Conservation (phyloP, 176 grass and related monocot species). For the Hsuehochloa calcarea region DNA sequence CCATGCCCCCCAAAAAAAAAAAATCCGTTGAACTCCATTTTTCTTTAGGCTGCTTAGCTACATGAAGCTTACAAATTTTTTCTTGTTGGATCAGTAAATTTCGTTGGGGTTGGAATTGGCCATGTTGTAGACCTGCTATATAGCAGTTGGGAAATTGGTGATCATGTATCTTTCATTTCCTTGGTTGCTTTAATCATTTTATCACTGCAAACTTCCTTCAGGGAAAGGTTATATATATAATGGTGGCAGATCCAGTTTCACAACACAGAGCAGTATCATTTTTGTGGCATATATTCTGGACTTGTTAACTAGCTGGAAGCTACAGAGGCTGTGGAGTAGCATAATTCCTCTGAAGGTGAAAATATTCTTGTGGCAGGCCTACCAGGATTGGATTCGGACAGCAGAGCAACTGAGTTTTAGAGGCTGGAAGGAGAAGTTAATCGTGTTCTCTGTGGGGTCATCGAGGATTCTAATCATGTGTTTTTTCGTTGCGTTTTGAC, state of each 20-base stretch:
- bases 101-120: not conserved
- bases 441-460: too few species aligned
- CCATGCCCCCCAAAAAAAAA: not conserved
- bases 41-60: not conserved
- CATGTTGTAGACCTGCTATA: not conserved
- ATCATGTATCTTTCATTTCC: not conserved
- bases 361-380: too few species aligned
- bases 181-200: not conserved
- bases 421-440: too few species aligned
- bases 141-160: not conserved
- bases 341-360: too few species aligned
- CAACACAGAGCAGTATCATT: not conserved
- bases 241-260: not conserved
- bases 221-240: constrained; percentile 3
- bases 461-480: too few species aligned
- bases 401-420: too few species aligned
- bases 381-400: too few species aligned
- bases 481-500: too few species aligned
- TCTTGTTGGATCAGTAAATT: not conserved
- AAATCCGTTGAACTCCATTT: not conserved
- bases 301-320: too few species aligned
- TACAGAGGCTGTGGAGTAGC: too few species aligned
- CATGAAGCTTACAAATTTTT: not conserved
- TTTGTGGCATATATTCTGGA: not conserved
- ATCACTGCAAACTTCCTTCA: not conserved